Evolutionary conservation across 2,329 filamentous ascomycete genomes (phyloP).

Genomic region (Beauveria sp.): DNA sequence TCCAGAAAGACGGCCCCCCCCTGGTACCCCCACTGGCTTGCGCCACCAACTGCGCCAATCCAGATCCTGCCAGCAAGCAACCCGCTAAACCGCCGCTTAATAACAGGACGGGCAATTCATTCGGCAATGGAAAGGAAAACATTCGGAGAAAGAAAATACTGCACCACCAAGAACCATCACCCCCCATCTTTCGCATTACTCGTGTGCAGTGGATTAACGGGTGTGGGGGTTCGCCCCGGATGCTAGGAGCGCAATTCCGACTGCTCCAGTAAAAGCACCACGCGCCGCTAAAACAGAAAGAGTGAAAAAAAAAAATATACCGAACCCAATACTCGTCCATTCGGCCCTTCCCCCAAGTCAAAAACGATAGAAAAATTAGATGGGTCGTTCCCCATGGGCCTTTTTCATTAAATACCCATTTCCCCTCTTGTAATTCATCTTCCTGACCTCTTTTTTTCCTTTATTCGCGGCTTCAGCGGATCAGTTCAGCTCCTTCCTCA

Average conservation of each 20-base stretch:
- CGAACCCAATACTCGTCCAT: neutral
- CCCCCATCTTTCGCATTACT: slow-evolving; percentile 6
- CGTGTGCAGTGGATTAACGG: neutral
- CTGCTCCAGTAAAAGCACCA: neutral
- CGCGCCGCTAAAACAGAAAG: neutral
- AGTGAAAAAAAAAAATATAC: neutral
- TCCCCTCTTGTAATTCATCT: neutral
- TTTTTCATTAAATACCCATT: neutral
- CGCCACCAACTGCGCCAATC: neutral
- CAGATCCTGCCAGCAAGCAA: neutral
- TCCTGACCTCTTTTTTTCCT: neutral
- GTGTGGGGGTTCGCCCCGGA: slow-evolving; percentile 1
- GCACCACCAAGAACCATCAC: neutral
- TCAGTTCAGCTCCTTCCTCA: neutral
- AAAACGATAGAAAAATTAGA: neutral
- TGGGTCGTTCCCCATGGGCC: neutral
- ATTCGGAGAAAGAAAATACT: neutral
- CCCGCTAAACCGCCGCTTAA: neutral
- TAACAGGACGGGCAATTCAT: neutral
- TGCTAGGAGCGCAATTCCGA: neutral
- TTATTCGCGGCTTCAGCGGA: neutral
- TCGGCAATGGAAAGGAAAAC: neutral
- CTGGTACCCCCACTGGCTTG: neutral
- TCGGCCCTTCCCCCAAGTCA: neutral
- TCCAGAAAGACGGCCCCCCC: neutral